Conservation (phyloP, 2,329 filamentous ascomycete species). For the Metarhizium album region DNA sequence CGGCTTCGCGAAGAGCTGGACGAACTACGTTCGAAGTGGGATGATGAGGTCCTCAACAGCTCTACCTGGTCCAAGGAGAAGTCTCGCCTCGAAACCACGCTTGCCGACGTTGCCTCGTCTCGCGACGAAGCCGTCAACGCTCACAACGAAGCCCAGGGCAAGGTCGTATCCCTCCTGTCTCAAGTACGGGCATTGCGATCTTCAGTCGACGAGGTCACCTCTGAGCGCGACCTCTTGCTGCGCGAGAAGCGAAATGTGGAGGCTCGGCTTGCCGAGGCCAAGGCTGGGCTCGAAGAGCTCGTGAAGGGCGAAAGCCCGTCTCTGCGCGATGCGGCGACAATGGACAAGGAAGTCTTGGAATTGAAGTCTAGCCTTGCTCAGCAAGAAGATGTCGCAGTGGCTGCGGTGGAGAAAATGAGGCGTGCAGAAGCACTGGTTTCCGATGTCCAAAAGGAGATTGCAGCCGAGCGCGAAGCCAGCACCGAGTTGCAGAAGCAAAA, state of each 20-base stretch:
- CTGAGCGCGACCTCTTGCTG: constrained; percentile 73
- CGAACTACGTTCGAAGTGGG: constrained; percentile 91
- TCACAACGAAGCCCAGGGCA: constrained; percentile 89
- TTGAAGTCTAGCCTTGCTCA: constrained; percentile 82
- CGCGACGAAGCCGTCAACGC: constrained; percentile 86
- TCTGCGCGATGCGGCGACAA: constrained; percentile 77
- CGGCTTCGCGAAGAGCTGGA: constrained; percentile 92
- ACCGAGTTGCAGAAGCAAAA: constrained; percentile 83
- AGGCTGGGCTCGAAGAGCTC: constrained; percentile 78
- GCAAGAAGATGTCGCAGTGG: constrained; percentile 83
- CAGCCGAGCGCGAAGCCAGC: constrained; percentile 71
- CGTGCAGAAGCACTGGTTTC: constrained; percentile 76
- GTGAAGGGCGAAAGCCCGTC: constrained; percentile 76
- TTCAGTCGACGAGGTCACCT: constrained; percentile 72
- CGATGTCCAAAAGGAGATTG: constrained; percentile 90
- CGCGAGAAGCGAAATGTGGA: constrained; percentile 89
- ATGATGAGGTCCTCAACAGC: constrained; percentile 94
- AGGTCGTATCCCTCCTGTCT: constrained; percentile 80
- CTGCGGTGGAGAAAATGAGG: constrained; percentile 94
- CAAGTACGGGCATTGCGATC: constrained; percentile 79
- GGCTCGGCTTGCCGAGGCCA: constrained; percentile 74
- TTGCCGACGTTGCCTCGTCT: constrained; percentile 82
- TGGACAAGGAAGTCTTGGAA: constrained; percentile 81
- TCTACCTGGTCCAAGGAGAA: constrained; percentile 99
- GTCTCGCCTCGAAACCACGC: constrained; percentile 75